Evolutionary conservation across 768 basidiomycete genomes (phyloP), one percentile per base, ranked within the genome.

Genomic region (Hericium coralloides): DNA sequence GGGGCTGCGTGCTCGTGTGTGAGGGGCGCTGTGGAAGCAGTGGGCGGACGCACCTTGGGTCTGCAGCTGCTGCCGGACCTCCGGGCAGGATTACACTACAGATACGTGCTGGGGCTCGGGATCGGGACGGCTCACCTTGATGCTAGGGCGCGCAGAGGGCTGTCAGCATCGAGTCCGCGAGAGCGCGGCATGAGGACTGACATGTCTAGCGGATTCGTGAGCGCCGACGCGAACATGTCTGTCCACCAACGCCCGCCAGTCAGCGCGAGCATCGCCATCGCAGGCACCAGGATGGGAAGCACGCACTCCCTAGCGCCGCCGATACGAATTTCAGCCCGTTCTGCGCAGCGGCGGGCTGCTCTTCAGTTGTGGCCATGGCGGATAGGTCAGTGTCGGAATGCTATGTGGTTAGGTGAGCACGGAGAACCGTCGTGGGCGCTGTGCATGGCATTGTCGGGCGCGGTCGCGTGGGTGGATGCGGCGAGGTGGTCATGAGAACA

Each of bases 191-290:
- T 17, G 22, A 17, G 36, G 1, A 64, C 68, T 51, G 49, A 70
- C 70, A 73, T 67, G 50, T 73, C 72, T 23, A 70, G 60, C 1
- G 72, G 72, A 50, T 73, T 73, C 54, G 63, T 72, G 45, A 72
- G 62, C 2, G 65, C 70, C 10, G 70, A 70, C 1, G 69, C 68
- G 7, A 65, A 57, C 72, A 73, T 73, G 48, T 70, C 72, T 73
- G 53, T 14, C 5, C 9, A 8, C 26, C 26, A 26, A 26, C 20
- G 7, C 18, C 2, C 7, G 31, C 31, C 31, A 31, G 31, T 31
- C 31, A 31, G 31, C 8, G 7, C 31, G 8, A 31, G 31, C 31
- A 31, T 9, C 31, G 26, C 15, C 39, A 5, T n/a, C 4, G 18
- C 25, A 9, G 31, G 31, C 31, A 48, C 43, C 17, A 20, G 15